A percentile compares a stretch with the other conserved stretches of the same genome.
Evolutionary conservation across 2,329 filamentous ascomycete species (phyloP).

Genomic region (Ascochyta clinopodiicola): DNA sequence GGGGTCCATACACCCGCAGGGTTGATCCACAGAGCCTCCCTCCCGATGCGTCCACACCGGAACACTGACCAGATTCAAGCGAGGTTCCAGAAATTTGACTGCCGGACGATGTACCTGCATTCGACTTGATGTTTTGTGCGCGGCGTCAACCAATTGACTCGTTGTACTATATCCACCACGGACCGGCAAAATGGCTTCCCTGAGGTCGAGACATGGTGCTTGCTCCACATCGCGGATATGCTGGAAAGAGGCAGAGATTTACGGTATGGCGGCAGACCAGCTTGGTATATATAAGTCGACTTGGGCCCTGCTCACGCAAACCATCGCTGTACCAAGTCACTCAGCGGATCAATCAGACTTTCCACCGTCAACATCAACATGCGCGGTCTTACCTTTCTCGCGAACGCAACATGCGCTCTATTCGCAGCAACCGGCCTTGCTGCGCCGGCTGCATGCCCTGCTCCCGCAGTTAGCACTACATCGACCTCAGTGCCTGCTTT

Average conservation of each 20-base stretch:
- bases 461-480: neutral
- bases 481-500: conserved; percentile 3
- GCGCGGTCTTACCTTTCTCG: conserved; percentile 10
- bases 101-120: neutral
- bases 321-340: conserved; percentile 7
- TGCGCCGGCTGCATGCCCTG: conserved; percentile 8
- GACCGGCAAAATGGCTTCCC: conserved; percentile 1
- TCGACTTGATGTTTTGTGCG: conserved; percentile 8
- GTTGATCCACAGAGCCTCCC: conserved; percentile 15
- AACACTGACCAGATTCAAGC: conserved; percentile 8
- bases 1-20: conserved; percentile 1
- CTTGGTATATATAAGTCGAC: conserved; percentile 5
- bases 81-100: conserved; percentile 6
- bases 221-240: conserved; percentile 12
- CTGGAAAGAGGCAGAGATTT: conserved; percentile 16
- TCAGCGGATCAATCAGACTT: conserved; percentile 1
- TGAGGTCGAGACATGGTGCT: conserved; percentile 8
- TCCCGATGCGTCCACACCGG: conserved; percentile 7
- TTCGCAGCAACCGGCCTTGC: conserved; percentile 5
- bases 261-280: neutral
- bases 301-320: conserved; percentile 4
- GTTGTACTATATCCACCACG: conserved; percentile 2
- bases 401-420: conserved; percentile 8
- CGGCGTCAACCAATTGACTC: conserved; percentile 5
- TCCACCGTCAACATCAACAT: conserved; percentile 1